phyloP scores from a whole-genome alignment of 2,329 filamentous ascomycete genomes.

The Aurifilum marmelostoma region DNA sequence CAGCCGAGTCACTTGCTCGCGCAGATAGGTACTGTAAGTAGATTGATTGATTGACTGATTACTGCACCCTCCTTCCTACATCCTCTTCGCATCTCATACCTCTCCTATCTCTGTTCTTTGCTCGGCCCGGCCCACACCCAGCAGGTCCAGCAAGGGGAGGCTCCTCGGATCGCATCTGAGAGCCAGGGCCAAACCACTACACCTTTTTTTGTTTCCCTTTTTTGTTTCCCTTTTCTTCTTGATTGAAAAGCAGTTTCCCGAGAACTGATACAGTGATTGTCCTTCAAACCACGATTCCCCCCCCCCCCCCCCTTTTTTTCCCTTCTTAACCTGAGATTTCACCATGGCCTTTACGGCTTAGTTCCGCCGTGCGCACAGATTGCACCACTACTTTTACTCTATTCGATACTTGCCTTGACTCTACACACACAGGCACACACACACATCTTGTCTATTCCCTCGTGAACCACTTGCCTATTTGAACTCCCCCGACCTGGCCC shows the following conservation, averaged over 20 bases:
- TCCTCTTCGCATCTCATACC: not conserved
- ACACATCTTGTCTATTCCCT: not conserved
- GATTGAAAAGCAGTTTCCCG: not conserved
- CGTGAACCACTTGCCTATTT: slow-evolving; percentile 10
- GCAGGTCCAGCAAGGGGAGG: not conserved
- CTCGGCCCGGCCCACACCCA: not conserved
- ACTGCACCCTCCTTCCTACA: no score
- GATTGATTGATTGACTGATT: not conserved
- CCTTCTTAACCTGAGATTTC: not conserved
- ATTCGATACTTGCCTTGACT: not conserved
- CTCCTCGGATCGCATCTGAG: not conserved
- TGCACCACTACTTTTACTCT: not conserved
- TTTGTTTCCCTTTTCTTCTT: no score
- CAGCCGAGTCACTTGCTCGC: not conserved
- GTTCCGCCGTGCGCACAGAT: not conserved
- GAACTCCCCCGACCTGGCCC: slow-evolving; percentile 5
- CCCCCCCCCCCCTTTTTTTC: not conserved
- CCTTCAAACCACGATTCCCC: no score
- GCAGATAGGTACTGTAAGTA: not conserved
- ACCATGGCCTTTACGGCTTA: not conserved
- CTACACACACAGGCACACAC: not conserved
- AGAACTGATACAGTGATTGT: not conserved
- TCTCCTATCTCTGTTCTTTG: not conserved
- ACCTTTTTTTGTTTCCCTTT: not conserved
- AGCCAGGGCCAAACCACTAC: not conserved